phyloP scores from a whole-genome alignment of 2,329 filamentous ascomycete species.

The Fusarium pseudocircinatum region DNA sequence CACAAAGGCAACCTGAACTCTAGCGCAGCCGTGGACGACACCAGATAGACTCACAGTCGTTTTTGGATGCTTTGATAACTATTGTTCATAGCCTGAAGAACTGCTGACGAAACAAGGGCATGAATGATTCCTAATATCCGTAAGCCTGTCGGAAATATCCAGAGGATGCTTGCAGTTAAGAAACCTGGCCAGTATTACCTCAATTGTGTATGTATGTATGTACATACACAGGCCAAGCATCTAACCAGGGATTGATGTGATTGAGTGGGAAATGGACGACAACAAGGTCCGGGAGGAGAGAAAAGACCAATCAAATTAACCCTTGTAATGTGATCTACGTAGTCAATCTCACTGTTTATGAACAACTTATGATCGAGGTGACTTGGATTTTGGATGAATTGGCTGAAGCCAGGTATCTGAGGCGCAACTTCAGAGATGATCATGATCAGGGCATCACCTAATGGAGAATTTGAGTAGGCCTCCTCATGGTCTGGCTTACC shows the following conservation, averaged over 20 bases:
- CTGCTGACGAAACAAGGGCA: not conserved
- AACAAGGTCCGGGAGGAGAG: slow-evolving; percentile 1
- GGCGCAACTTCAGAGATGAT: not conserved
- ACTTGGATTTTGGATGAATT: not conserved
- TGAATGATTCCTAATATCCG: not conserved
- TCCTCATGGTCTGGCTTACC: slow-evolving; percentile 12
- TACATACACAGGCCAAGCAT: not conserved
- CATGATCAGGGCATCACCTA: not conserved
- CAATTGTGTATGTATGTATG: not conserved
- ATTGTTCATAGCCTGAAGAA: slow-evolving; percentile 1
- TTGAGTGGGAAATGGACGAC: not conserved
- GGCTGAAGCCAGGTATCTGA: not conserved
- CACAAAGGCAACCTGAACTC: slow-evolving; percentile 17
- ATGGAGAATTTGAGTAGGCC: not conserved
- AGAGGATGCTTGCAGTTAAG: slow-evolving; percentile 11
- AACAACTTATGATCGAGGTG: not conserved
- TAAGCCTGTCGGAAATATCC: slow-evolving; percentile 4
- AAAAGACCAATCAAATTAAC: slow-evolving; percentile 6
- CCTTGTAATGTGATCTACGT: slow-evolving; percentile 29
- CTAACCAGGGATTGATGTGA: slow-evolving; percentile 11
- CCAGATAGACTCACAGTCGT: not conserved
- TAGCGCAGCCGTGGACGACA: slow-evolving; percentile 20
- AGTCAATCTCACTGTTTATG: slow-evolving; percentile 7
- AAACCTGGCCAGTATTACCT: slow-evolving; percentile 3
- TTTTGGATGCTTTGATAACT: not conserved